Evolutionary conservation across 345 rosid genomes (phyloP).

Genomic region (Diplotaxis tenuifolia): DNA sequence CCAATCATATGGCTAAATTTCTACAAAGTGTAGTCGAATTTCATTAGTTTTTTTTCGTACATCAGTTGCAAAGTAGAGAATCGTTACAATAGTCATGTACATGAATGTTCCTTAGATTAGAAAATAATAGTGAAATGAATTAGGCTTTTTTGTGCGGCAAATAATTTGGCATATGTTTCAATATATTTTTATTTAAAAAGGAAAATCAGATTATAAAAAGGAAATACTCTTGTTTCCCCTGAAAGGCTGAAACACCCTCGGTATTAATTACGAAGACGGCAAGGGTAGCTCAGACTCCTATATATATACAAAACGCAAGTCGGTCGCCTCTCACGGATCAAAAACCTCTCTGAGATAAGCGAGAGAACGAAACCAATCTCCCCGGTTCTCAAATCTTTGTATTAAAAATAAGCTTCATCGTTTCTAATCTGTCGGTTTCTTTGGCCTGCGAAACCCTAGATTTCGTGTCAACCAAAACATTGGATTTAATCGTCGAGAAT

Average conservation of each 20-base stretch:
- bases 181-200: background rate
- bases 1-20: too few relatives aligned
- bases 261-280: background rate
- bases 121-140: background rate
- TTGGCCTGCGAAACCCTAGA: background rate
- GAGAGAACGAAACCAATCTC: slow-evolving; percentile 14
- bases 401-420: slow-evolving; percentile 4
- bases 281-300: background rate
- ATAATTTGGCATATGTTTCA: too few relatives aligned
- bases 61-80: too few relatives aligned
- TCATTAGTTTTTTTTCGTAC: too few relatives aligned
- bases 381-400: slow-evolving; percentile 34
- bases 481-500: slow-evolving; percentile 38
- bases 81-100: too few relatives aligned
- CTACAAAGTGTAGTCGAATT: too few relatives aligned
- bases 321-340: background rate
- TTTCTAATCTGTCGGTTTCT: slow-evolving; percentile 17
- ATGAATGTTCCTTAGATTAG: background rate
- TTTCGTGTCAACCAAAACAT: background rate
- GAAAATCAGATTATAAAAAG: background rate
- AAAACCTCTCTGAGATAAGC: background rate
- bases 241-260: background rate
- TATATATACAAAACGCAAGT: background rate
- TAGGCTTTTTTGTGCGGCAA: background rate
- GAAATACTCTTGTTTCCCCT: background rate